phyloP scores from a whole-genome alignment of 345 rosid genomes.

The Ceriops zippeliana region DNA sequence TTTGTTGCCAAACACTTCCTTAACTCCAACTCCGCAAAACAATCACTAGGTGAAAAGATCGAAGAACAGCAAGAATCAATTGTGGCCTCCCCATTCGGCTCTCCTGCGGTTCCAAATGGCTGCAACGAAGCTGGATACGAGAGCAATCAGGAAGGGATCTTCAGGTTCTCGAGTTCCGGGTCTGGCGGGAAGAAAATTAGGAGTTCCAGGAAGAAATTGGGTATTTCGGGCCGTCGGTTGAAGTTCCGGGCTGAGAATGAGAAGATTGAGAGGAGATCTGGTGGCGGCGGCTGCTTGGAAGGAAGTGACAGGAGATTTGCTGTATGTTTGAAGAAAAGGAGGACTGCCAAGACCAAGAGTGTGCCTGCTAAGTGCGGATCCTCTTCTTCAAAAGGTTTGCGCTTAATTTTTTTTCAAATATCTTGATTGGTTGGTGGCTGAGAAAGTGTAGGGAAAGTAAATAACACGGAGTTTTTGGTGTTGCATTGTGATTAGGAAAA shows the following conservation, averaged over 20 bases:
- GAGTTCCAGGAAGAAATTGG: slow-evolving; percentile 27
- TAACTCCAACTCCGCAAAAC: slow-evolving; percentile 20
- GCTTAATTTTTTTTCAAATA: slow-evolving; percentile 29
- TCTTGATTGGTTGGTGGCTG: slow-evolving; percentile 33
- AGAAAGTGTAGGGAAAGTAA: no score
- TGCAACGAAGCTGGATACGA: slow-evolving; percentile 22
- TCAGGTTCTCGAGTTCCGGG: slow-evolving; percentile 72
- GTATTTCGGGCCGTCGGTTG: slow-evolving; percentile 27
- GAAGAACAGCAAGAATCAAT: slow-evolving; percentile 8
- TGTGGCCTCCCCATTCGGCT: slow-evolving; percentile 9
- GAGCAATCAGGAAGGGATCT: slow-evolving; percentile 36
- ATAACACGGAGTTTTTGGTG: no score
- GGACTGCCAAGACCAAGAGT: slow-evolving; percentile 44
- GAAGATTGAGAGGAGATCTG: slow-evolving; percentile 22
- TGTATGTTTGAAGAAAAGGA: slow-evolving; percentile 59
- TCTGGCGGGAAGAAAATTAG: slow-evolving; percentile 28
- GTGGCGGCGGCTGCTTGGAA: slow-evolving; percentile 18
- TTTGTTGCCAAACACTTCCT: slow-evolving; percentile 57
- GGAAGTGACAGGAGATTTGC: slow-evolving; percentile 34
- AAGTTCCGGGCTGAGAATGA: slow-evolving; percentile 13
- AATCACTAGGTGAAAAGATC: slow-evolving; percentile 16
- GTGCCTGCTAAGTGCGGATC: slow-evolving; percentile 39
- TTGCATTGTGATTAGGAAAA: no score
- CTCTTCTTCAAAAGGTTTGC: slow-evolving; percentile 47
- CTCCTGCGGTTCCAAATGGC: slow-evolving; percentile 20